phyloP scores from a whole-genome alignment of 116 monocot species.

The Posidonia oceanica region DNA sequence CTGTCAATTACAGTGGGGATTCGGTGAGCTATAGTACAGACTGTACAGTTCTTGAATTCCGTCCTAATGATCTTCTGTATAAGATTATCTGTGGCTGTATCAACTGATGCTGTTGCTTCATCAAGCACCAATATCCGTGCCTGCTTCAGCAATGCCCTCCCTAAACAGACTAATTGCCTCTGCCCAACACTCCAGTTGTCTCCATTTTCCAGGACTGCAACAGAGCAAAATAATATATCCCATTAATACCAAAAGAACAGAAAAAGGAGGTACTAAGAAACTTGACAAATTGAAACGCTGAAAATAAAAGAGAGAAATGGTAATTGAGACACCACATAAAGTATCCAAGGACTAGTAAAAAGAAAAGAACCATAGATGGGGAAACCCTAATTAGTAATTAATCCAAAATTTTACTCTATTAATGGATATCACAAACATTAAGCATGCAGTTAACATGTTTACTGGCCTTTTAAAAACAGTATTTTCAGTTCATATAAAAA shows the following conservation, averaged over 20 bases:
- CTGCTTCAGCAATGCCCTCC: slow-evolving; percentile 82
- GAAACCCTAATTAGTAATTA: too few species aligned
- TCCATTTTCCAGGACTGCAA: slow-evolving; percentile 84
- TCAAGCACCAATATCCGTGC: slow-evolving; percentile 86
- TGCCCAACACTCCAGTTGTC: slow-evolving; percentile 99
- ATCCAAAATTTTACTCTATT: too few species aligned
- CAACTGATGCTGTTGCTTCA: slow-evolving; percentile 97
- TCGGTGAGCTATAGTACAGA: slow-evolving; percentile 93
- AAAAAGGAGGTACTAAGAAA: too few species aligned
- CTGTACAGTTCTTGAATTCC: slow-evolving; percentile 77
- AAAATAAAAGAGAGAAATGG: too few species aligned
- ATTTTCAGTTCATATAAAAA: too few species aligned
- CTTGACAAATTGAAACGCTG: too few species aligned
- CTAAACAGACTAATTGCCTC: slow-evolving; percentile 77
- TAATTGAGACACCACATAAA: too few species aligned
- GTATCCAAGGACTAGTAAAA: too few species aligned
- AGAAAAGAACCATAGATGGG: too few species aligned
- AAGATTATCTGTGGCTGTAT: slow-evolving; percentile 89
- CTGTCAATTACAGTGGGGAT: slow-evolving; percentile 97
- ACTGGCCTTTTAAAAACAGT: too few species aligned
- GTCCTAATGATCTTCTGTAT: slow-evolving; percentile 86
- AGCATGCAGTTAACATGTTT: too few species aligned
- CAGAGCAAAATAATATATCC: slow-evolving; percentile 5
- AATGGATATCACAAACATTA: too few species aligned
- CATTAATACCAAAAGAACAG: background rate